Conservation (phyloP, 768 basidiomycete genomes). For the Hydnum rufescens region DNA sequence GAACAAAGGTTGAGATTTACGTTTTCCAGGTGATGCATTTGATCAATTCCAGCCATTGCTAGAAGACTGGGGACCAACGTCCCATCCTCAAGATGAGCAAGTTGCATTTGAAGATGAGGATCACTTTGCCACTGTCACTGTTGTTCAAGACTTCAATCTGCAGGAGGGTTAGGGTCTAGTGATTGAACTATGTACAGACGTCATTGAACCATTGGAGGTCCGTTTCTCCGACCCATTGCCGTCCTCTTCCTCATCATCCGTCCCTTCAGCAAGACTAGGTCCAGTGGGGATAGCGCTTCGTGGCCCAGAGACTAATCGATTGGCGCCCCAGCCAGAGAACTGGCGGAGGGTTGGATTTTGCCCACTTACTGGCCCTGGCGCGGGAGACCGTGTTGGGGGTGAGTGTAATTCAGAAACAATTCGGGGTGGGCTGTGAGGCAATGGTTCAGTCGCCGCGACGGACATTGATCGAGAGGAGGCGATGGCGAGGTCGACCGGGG, state of each 20-base stretch:
- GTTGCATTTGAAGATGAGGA: conserved; percentile 72
- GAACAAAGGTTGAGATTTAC: too few species aligned
- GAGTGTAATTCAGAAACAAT: too few species aligned
- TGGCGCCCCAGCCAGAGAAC: too few species aligned
- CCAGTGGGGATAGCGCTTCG: neutral
- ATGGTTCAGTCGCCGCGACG: too few species aligned
- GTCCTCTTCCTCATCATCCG: neutral
- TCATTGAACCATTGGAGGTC: conserved; percentile 1
- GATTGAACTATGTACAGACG: neutral
- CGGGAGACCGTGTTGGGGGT: neutral
- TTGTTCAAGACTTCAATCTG: conserved; percentile 89
- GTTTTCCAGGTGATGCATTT: too few species aligned
- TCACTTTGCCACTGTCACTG: conserved; percentile 70
- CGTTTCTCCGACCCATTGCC: neutral
- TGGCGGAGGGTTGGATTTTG: neutral
- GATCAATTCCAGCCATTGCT: too few species aligned
- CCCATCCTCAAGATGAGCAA: too few species aligned
- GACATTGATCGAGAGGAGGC: too few species aligned
- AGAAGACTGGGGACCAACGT: too few species aligned
- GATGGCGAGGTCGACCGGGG: neutral
- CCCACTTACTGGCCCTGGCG: neutral
- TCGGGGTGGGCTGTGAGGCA: too few species aligned
- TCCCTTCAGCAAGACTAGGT: neutral
- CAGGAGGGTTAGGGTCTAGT: too few species aligned
- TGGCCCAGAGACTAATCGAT: too few species aligned